phyloP scores from a whole-genome alignment of 768 basidiomycete genomes.

The Galerina marginata region DNA sequence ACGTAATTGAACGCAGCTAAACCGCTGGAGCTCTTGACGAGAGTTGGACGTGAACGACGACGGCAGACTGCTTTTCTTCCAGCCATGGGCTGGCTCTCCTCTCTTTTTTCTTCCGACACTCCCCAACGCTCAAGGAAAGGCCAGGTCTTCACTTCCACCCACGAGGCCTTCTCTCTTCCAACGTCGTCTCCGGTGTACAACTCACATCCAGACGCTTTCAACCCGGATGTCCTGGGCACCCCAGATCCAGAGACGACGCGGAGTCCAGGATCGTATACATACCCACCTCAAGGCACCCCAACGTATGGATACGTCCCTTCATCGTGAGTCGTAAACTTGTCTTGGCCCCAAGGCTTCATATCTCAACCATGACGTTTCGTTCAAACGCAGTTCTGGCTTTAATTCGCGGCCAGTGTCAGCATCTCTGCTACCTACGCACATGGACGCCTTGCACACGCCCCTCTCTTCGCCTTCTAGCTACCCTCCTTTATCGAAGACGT shows the following conservation, averaged over 20 bases:
- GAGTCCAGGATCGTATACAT: slow-evolving; percentile 65
- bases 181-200: slow-evolving; percentile 66
- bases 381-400: slow-evolving; percentile 38
- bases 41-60: slow-evolving; percentile 15
- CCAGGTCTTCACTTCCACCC: slow-evolving; percentile 77
- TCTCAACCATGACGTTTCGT: slow-evolving; percentile 21
- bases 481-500: slow-evolving; percentile 83
- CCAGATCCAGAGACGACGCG: slow-evolving; percentile 53
- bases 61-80: slow-evolving; percentile 5
- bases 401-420: slow-evolving; percentile 52
- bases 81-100: slow-evolving; percentile 75
- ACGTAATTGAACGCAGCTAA: slow-evolving; percentile 3
- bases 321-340: slow-evolving; percentile 45
- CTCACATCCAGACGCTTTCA: slow-evolving; percentile 64
- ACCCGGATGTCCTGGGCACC: slow-evolving; percentile 54
- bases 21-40: neutral
- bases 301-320: slow-evolving; percentile 67
- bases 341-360: neutral
- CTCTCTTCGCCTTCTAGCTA: slow-evolving; percentile 53
- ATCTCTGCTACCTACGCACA: slow-evolving; percentile 73
- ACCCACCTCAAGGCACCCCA: slow-evolving; percentile 69
- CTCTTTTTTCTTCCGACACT: slow-evolving; percentile 62
- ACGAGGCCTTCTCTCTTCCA: slow-evolving; percentile 89
- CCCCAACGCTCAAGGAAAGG: slow-evolving; percentile 56
- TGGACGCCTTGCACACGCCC: slow-evolving; percentile 53